A percentile compares a stretch with the other conserved stretches of the same genome.
Conservation (phyloP, 257 asterid genomes). For the Euphrasia confusa region DNA sequence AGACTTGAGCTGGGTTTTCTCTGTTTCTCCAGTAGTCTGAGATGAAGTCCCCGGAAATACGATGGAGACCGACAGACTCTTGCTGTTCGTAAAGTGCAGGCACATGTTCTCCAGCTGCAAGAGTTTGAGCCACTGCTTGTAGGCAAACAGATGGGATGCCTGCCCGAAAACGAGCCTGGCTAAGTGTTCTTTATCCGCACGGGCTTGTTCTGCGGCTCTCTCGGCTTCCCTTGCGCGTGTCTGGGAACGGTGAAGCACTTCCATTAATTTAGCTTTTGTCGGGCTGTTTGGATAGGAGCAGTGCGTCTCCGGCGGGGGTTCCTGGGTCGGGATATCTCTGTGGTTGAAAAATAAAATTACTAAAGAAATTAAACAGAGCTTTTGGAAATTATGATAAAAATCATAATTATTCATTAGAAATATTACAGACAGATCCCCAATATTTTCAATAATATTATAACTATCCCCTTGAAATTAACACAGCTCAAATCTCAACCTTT, state of each 20-base stretch:
- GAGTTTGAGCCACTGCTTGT: constrained; percentile 79
- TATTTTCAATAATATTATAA: no score
- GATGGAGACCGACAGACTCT: constrained; percentile 34
- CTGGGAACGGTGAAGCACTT: constrained; percentile 85
- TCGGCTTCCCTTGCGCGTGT: constrained; percentile 97
- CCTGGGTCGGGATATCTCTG: constrained; percentile 32
- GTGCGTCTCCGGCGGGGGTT: constrained; percentile 23
- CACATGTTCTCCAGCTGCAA: constrained; percentile 63
- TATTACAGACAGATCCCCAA: no score
- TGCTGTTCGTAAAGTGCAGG: constrained; percentile 47
- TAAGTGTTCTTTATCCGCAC: constrained; percentile 64
- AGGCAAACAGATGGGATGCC: constrained; percentile 86
- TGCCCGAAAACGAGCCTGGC: constrained; percentile 67
- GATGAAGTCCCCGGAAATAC: constrained; percentile 36
- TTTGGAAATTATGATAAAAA: no score
- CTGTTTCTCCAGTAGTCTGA: constrained; percentile 30
- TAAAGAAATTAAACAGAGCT: background rate
- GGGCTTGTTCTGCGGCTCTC: constrained; percentile 60
- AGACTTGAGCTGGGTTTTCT: constrained; percentile 32
- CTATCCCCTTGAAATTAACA: background rate
- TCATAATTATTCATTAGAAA: no score
- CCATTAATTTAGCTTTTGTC: constrained; percentile 53
- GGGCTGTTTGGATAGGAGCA: constrained; percentile 28
- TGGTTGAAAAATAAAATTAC: constrained; percentile 18
- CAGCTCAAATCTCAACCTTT: background rate